Conservation (phyloP, 2,329 filamentous ascomycete species). For the Emericellopsis cladophorae region DNA sequence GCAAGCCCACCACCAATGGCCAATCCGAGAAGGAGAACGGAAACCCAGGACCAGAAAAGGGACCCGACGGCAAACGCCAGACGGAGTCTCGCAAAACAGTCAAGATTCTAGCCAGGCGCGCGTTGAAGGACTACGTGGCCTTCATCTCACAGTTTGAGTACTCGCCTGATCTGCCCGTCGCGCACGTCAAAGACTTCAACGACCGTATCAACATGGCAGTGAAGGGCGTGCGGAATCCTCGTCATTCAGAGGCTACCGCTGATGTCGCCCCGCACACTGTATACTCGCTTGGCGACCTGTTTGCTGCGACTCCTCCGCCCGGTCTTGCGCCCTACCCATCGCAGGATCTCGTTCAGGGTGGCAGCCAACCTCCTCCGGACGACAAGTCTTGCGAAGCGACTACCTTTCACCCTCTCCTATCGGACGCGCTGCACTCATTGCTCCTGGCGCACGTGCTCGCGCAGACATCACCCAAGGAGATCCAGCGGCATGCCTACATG, state of each 20-base stretch:
- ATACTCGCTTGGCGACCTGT: constrained; percentile 48
- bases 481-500: constrained; percentile 71
- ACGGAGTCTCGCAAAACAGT: constrained; percentile 45
- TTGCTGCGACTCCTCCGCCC: constrained; percentile 52
- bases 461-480: constrained; percentile 66
- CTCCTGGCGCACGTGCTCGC: constrained; percentile 69
- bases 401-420: constrained; percentile 71
- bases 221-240: constrained; percentile 29
- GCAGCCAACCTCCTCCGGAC: constrained; percentile 10
- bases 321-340: constrained; percentile 57
- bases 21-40: constrained; percentile 1
- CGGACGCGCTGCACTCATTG: constrained; percentile 66
- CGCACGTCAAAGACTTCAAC: constrained; percentile 43
- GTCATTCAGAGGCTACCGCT: constrained; percentile 17
- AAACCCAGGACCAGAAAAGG: constrained; percentile 1
- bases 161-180: constrained; percentile 54
- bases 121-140: constrained; percentile 59
- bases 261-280: constrained; percentile 20
- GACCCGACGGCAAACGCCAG: constrained; percentile 5
- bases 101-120: constrained; percentile 62
- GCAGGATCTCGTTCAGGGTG: constrained; percentile 18
- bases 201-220: constrained; percentile 44
- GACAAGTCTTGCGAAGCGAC: constrained; percentile 14
- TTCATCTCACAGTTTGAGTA: constrained; percentile 70
- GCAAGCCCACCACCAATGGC: constrained; percentile 3